Evolutionary conservation across 1,284 basidiomycete genomes (phyloP).

Genomic region (Pseudozyma pruni): DNA sequence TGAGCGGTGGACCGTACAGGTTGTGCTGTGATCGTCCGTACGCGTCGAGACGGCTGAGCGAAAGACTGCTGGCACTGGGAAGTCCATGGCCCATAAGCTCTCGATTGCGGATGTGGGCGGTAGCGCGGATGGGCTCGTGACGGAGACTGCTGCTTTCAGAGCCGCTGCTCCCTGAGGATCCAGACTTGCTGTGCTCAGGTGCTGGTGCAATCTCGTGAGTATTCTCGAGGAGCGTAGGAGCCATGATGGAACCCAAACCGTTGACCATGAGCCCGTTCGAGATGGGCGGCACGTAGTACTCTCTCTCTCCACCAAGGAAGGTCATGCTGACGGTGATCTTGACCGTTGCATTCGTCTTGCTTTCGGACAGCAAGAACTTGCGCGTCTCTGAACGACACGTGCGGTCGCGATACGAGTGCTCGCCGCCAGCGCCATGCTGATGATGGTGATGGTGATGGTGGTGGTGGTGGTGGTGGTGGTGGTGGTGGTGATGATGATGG

Average conservation of each 20-base stretch:
- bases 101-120: conserved; percentile 17
- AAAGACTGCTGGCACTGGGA: conserved; percentile 38
- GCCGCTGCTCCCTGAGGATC: conserved; percentile 13
- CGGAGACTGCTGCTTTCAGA: conserved; percentile 37
- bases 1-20: conserved; percentile 36
- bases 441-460: conserved; percentile 41
- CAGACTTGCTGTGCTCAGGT: conserved; percentile 1
- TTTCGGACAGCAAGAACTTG: conserved; percentile 78
- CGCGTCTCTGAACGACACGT: conserved; percentile 71
- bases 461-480: conserved; percentile 52
- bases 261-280: conserved; percentile 55
- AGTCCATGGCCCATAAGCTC: conserved; percentile 21
- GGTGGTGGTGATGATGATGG: conserved; percentile 46
- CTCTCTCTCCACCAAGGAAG: conserved; percentile 73
- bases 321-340: conserved; percentile 76
- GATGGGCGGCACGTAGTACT: conserved; percentile 72
- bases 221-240: conserved; percentile 15
- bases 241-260: conserved; percentile 26
- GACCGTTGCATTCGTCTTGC: conserved; percentile 81
- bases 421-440: conserved; percentile 23
- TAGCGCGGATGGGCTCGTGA: conserved; percentile 26
- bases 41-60: conserved; percentile 18
- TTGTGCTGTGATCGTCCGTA: conserved; percentile 18
- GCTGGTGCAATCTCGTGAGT: neutral
- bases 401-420: conserved; percentile 31